Percentiles rank a stretch among this genome's conserved stretches.
Evolutionary conservation across 768 basidiomycete species (phyloP).

Genomic region (Lentinula edodes): DNA sequence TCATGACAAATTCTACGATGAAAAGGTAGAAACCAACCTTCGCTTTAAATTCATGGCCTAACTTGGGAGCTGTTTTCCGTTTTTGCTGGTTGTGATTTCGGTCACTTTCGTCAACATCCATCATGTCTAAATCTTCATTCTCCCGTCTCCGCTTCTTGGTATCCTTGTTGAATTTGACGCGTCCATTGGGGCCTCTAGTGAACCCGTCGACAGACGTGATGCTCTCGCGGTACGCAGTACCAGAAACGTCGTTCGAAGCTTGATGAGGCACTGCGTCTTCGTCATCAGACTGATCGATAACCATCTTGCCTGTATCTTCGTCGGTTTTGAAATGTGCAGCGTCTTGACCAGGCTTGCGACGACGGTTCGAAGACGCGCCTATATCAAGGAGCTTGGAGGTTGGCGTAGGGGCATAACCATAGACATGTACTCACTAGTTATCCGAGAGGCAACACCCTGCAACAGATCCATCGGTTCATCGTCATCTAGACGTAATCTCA

Average conservation of each 20-base stretch:
- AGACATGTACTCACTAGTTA: slow-evolving; percentile 52
- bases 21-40: slow-evolving; percentile 54
- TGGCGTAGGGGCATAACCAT: neutral
- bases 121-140: slow-evolving; percentile 56
- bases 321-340: slow-evolving; percentile 85
- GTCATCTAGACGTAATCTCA: slow-evolving; percentile 78
- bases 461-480: slow-evolving; percentile 96
- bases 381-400: neutral
- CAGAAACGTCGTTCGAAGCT: slow-evolving; percentile 49
- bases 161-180: slow-evolving; percentile 93
- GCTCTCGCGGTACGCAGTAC: slow-evolving; percentile 79
- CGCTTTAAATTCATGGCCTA: slow-evolving; percentile 92
- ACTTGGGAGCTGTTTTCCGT: slow-evolving; percentile 38
- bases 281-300: slow-evolving; percentile 59
- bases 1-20: slow-evolving; percentile 2
- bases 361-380: slow-evolving; percentile 44
- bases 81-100: slow-evolving; percentile 49
- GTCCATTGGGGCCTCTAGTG: slow-evolving; percentile 76
- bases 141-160: slow-evolving; percentile 88
- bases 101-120: slow-evolving; percentile 53
- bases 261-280: slow-evolving; percentile 36
- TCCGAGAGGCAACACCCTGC: slow-evolving; percentile 65
- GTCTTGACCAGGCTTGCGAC: slow-evolving; percentile 81
- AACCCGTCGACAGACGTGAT: slow-evolving; percentile 87
- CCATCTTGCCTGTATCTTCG: slow-evolving; percentile 73